These are phyloP conservation scores for Haplographium delicatum DNA, from an alignment of 495 filamentous ascomycete species.

Conservation along the genomic window DNA sequence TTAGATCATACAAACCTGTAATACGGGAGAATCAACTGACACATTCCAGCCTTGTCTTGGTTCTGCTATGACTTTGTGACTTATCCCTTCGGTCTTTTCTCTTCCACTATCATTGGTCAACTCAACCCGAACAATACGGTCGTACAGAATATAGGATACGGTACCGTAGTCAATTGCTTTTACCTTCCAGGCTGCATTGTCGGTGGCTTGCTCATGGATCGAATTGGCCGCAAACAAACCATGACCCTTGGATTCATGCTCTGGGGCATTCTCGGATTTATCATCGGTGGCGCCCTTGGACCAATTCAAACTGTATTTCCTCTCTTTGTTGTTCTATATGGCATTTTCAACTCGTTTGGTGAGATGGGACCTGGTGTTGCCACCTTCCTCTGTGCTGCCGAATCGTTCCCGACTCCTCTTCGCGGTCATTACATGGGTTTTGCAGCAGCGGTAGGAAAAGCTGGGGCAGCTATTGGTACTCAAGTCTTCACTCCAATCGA, in stretches of 20 bases:
- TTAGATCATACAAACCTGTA: not conserved
- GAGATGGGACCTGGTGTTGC: slow-evolving; percentile 43
- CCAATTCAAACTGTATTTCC: slow-evolving; percentile 40
- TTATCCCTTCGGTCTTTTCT: slow-evolving; percentile 34
- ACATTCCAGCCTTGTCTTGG: slow-evolving; percentile 25
- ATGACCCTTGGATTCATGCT: slow-evolving; percentile 40
- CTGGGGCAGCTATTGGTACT: slow-evolving; percentile 44
- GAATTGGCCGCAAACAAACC: slow-evolving; percentile 43
- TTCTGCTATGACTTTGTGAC: slow-evolving; percentile 42
- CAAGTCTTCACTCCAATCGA: slow-evolving; percentile 36
- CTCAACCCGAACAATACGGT: slow-evolving; percentile 34
- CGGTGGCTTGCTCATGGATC: slow-evolving; percentile 44
- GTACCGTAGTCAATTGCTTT: slow-evolving; percentile 44
- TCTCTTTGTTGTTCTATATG: slow-evolving; percentile 48
- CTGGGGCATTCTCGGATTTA: slow-evolving; percentile 41
- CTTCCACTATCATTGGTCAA: slow-evolving; percentile 31
- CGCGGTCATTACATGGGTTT: slow-evolving; percentile 46
- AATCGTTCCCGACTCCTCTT: slow-evolving; percentile 46
- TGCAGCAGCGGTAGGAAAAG: slow-evolving; percentile 44
- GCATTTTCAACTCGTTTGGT: slow-evolving; percentile 41
- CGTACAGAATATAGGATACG: slow-evolving; percentile 40
- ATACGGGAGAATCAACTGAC: not conserved
- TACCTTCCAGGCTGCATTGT: slow-evolving; percentile 42
- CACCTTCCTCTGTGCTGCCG: slow-evolving; percentile 21
- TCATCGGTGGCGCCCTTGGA: slow-evolving; percentile 39